These are phyloP conservation scores for Penicillium expansum DNA, from an alignment of 2,329 filamentous ascomycete genomes.

Conservation along the genomic window DNA sequence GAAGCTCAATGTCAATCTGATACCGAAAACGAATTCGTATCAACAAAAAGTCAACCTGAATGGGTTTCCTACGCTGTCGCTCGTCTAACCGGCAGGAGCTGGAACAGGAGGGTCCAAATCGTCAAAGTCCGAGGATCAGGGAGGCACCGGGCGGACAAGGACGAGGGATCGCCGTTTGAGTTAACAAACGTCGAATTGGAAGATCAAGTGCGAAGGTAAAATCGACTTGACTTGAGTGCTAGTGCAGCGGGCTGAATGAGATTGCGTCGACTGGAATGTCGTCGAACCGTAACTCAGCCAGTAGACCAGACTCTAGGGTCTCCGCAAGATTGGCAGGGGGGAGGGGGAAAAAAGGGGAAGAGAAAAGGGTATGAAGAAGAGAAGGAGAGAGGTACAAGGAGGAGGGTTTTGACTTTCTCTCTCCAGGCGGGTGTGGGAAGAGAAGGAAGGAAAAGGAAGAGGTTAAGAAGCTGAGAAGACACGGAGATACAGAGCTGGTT, in stretches of 20 bases:
- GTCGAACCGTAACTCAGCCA: conserved; percentile 30
- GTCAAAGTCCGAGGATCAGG: conserved; percentile 32
- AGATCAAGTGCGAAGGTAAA: conserved; percentile 39
- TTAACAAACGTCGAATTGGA: conserved; percentile 41
- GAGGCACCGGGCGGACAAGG: conserved; percentile 32
- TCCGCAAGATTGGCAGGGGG: conserved; percentile 37
- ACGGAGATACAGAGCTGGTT: conserved; percentile 27
- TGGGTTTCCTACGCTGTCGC: conserved; percentile 31
- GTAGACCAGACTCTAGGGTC: conserved; percentile 40
- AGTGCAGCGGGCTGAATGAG: conserved; percentile 30
- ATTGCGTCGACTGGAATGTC: conserved; percentile 24
- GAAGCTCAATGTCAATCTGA: conserved; percentile 19
- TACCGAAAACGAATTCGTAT: conserved; percentile 13
- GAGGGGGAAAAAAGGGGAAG: conserved; percentile 19
- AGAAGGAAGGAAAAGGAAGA: conserved; percentile 33
- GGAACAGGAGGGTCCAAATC: conserved; percentile 33
- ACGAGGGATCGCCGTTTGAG: conserved; percentile 36
- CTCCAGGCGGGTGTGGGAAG: conserved; percentile 44
- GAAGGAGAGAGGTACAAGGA: conserved; percentile 36
- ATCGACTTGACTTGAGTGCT: conserved; percentile 41
- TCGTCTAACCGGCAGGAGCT: conserved; percentile 42
- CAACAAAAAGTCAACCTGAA: conserved; percentile 1
- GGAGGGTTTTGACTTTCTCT: conserved; percentile 39
- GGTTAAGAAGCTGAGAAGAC: conserved; percentile 25
- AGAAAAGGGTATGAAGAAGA: conserved; percentile 28